Base-by-base conservation (phyloP, 768 basidiomycete genomes). In the Pleurotus pulmonarius region DNA sequence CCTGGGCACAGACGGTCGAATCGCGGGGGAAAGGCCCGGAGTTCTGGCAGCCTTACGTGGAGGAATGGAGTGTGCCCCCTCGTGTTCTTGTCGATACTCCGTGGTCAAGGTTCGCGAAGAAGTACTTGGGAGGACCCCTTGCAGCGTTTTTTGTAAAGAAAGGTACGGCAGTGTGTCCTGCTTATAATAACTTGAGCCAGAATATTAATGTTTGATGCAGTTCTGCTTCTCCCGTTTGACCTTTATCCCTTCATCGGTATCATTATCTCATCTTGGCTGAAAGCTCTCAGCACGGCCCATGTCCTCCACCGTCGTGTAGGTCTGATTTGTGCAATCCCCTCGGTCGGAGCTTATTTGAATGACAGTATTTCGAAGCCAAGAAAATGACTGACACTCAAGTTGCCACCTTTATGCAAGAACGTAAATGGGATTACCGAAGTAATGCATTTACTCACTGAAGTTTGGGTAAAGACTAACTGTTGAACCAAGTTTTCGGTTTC, bases 361-460 rank as follows among this genome's bases (percentile, higher is more conserved):
- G n/a, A 11, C 64, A 93, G 83, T 96, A 96, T 65, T 98, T 93
- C 58, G 80, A 85, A 53, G 73, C 86, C 1, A 98, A 98, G 70
- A 83, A 82, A 49, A 94, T 98, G 94, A 79, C 83, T 0, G 70
- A 77, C 5, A 70, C 79, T 20, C 84, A 95, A 63, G 70, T 82
- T 4, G 85, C 85, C 2, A 73, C 87, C 1, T 98, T 92, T 70
- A 80, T 95, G 57, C 90, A 93, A 64, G 94, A 96, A 67, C 82
- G 90, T 12, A 93, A 90, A 64, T 92, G 92, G 90, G 88, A 92
- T 59, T 95, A 96, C 63, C 76, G 87, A 63, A 63, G 91, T 92
- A 61, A 34, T 78, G 67, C 15, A 24, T 4, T 26, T 46, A 3
- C 40, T 22, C 25, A 52, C 44, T 51, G 55, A 20, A 1, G 20